These are phyloP conservation scores for Salvia hispanica DNA, from an alignment of 257 asterid species.

Conservation along the genomic window DNA sequence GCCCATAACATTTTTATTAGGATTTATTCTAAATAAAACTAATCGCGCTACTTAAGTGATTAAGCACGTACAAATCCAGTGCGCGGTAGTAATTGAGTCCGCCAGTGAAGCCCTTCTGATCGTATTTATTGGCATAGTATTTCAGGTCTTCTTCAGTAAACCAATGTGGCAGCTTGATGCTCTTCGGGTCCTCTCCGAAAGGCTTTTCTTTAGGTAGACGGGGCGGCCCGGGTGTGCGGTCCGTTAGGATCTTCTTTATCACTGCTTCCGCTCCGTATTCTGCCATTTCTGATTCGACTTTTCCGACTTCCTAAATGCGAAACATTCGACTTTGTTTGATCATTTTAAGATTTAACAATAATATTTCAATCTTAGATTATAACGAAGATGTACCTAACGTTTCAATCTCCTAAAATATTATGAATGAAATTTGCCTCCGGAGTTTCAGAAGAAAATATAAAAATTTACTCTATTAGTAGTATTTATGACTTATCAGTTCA, in stretches of 20 bases:
- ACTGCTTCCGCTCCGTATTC: slow-evolving; percentile 60
- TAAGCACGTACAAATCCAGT: slow-evolving; percentile 56
- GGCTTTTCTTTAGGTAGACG: slow-evolving; percentile 60
- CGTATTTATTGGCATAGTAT: slow-evolving; percentile 53
- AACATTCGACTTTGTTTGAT: too few species aligned
- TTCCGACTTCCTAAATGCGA: slow-evolving; percentile 48
- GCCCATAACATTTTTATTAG: neutral
- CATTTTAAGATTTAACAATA: too few species aligned
- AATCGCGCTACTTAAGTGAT: too few species aligned
- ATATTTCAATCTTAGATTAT: too few species aligned
- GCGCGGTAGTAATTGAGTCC: slow-evolving; percentile 89
- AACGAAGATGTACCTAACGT: too few species aligned
- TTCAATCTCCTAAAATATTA: too few species aligned
- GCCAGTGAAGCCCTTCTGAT: slow-evolving; percentile 78
- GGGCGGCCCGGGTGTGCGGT: slow-evolving; percentile 67
- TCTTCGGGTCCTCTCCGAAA: slow-evolving; percentile 43
- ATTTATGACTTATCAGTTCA: too few species aligned
- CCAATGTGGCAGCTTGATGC: slow-evolving; percentile 62
- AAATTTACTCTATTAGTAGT: too few species aligned
- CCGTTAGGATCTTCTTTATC: slow-evolving; percentile 63
- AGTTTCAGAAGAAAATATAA: too few species aligned
- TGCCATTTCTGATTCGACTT: slow-evolving; percentile 69
- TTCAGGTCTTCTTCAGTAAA: slow-evolving; percentile 65
- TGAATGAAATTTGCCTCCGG: too few species aligned
- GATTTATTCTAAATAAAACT: too few species aligned